phyloP scores from a whole-genome alignment of 2,329 filamentous ascomycete genomes.

The Stachybotrys elegans region DNA sequence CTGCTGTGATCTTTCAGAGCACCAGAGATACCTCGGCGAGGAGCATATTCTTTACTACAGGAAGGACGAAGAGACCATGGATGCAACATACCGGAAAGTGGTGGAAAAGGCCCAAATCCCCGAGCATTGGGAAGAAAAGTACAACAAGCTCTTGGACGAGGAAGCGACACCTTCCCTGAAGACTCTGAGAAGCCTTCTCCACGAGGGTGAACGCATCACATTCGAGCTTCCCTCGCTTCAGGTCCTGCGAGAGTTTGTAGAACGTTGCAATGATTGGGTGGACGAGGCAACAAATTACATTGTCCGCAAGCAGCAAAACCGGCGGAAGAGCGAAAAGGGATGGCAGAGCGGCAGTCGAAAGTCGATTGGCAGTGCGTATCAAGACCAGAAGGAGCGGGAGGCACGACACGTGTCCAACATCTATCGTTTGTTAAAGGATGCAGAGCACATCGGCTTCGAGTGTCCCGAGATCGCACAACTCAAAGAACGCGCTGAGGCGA shows the following conservation, averaged over 20 bases:
- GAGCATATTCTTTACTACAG: constrained; percentile 75
- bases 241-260: constrained; percentile 82
- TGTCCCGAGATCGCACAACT: constrained; percentile 85
- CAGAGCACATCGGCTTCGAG: constrained; percentile 85
- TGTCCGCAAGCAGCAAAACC: constrained; percentile 94
- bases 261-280: constrained; percentile 95
- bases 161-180: constrained; percentile 83
- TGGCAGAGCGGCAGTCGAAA: constrained; percentile 73
- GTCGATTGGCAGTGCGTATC: constrained; percentile 47
- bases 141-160: constrained; percentile 77
- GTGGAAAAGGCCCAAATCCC: constrained; percentile 81
- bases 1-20: constrained; percentile 68
- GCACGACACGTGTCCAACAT: constrained; percentile 87
- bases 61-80: constrained; percentile 66
- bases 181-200: constrained; percentile 73
- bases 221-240: constrained; percentile 80
- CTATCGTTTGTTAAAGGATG: constrained; percentile 74
- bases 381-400: constrained; percentile 78
- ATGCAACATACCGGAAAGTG: constrained; percentile 65
- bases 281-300: constrained; percentile 96
- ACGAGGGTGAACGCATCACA: constrained; percentile 94
- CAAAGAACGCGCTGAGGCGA: constrained; percentile 77
- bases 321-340: constrained; percentile 87
- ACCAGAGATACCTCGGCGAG: constrained; percentile 62
- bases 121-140: constrained; percentile 85